Percentiles rank a stretch among this genome's conserved stretches.
Conservation (phyloP, 2,329 filamentous ascomycete species). For the Aaosphaeria pasadenensis region DNA sequence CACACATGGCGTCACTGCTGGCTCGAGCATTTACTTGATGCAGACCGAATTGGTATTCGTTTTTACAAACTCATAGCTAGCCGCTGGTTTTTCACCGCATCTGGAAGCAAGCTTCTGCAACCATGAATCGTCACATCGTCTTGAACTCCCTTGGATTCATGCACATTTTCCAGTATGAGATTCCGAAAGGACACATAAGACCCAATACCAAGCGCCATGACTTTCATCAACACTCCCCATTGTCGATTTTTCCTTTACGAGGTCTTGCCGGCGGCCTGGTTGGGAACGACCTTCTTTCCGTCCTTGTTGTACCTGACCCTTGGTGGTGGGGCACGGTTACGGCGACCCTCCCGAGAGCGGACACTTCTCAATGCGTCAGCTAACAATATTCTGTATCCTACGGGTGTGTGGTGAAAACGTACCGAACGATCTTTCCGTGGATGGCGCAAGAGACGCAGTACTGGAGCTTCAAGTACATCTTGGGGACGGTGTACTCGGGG, state of each 20-base stretch:
- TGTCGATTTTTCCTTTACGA: constrained; percentile 6
- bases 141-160: constrained; percentile 31
- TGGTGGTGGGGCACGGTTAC: constrained; percentile 97
- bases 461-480: constrained; percentile 99
- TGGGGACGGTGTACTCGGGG: constrained; percentile 98
- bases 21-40: constrained; percentile 9
- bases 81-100: constrained; percentile 24
- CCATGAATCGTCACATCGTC: constrained; percentile 32
- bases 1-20: neutral
- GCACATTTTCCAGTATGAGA: constrained; percentile 33
- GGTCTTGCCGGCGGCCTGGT: constrained; percentile 66
- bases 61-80: constrained; percentile 36
- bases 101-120: constrained; percentile 23
- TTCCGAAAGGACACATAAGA: constrained; percentile 30
- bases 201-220: constrained; percentile 35
- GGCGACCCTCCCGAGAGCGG: constrained; percentile 91
- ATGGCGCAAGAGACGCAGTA: constrained; percentile 99
- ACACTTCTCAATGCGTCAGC: constrained; percentile 62
- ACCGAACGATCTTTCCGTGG: constrained; percentile 99
- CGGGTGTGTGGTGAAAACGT: constrained; percentile 54
- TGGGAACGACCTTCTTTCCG: constrained; percentile 98
- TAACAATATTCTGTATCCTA: neutral
- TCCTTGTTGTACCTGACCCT: constrained; percentile 99
- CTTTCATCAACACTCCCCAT: constrained; percentile 17
- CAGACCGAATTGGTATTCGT: constrained; percentile 33